phyloP scores from a whole-genome alignment of 2,329 filamentous ascomycete genomes.

The Phyllosticta capitalensis region DNA sequence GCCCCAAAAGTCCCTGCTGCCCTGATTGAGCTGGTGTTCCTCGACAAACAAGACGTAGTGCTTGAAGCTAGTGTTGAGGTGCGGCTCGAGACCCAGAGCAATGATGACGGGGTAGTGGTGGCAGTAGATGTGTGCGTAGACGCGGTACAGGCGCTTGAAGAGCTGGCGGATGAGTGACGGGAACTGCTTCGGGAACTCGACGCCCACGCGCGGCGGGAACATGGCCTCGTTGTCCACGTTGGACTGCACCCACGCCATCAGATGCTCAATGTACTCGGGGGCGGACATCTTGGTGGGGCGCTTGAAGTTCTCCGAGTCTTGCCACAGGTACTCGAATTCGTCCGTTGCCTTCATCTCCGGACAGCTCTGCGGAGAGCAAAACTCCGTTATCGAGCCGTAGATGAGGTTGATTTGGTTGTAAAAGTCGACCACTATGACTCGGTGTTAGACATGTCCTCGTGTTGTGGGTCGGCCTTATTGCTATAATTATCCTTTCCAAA shows the following conservation, averaged over 20 bases:
- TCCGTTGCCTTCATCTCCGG: conserved; percentile 99
- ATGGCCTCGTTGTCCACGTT: conserved; percentile 93
- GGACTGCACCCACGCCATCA: conserved; percentile 93
- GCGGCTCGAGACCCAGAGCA: conserved; percentile 88
- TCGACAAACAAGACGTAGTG: conserved; percentile 98
- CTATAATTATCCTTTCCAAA: conserved; percentile 15
- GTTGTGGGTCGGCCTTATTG: conserved; percentile 12
- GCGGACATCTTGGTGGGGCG: conserved; percentile 96
- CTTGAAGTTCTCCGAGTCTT: conserved; percentile 89
- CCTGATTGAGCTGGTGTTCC: conserved; percentile 84
- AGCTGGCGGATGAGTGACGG: conserved; percentile 92
- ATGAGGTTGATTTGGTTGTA: conserved; percentile 99
- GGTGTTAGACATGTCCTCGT: conserved; percentile 9
- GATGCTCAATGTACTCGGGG: conserved; percentile 92
- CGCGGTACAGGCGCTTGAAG: conserved; percentile 98
- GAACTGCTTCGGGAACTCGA: conserved; percentile 87
- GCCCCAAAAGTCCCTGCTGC: conserved; percentile 89
- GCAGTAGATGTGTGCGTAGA: conserved; percentile 97
- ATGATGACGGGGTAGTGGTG: conserved; percentile 95
- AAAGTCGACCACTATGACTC: conserved; percentile 86
- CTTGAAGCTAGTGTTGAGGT: conserved; percentile 99
- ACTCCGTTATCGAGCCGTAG: conserved; percentile 97
- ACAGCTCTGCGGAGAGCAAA: conserved; percentile 93
- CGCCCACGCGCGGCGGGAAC: conserved; percentile 89
- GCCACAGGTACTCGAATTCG: conserved; percentile 99